These are phyloP conservation scores for Vitis labrusca DNA, from an alignment of 164 flowering plant species.

Conservation along the genomic window DNA sequence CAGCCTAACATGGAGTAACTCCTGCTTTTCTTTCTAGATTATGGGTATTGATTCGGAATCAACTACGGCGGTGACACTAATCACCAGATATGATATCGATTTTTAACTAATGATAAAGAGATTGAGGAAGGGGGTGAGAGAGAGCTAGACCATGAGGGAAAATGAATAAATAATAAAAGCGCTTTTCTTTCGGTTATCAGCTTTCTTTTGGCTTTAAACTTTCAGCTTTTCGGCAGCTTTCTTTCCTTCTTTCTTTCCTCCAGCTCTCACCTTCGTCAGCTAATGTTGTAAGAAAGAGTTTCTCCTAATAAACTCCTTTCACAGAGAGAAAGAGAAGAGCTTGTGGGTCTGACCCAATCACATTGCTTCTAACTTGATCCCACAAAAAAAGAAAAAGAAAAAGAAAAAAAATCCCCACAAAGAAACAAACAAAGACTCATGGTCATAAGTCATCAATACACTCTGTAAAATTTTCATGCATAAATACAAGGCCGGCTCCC, in stretches of 20 bases:
- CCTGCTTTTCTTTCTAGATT: not conserved
- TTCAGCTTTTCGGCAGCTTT: constrained; percentile 15
- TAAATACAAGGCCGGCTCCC: constrained; percentile 31
- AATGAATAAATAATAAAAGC: constrained; percentile 15
- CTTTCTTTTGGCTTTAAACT: constrained; percentile 27
- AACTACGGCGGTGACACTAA: too few species aligned
- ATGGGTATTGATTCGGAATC: too few species aligned
- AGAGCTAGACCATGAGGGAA: not conserved
- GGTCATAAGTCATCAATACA: constrained; percentile 37
- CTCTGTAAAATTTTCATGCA: constrained; percentile 51
- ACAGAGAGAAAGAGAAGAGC: constrained; percentile 5
- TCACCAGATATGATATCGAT: too few species aligned
- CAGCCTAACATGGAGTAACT: constrained; percentile 38
- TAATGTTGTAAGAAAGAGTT: constrained; percentile 9
- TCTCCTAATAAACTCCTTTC: constrained; percentile 16
- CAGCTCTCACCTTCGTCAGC: constrained; percentile 25
- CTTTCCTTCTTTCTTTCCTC: constrained; percentile 24
- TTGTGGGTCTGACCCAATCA: constrained; percentile 41
- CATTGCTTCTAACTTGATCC: constrained; percentile 48
- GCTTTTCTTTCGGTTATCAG: constrained; percentile 18
- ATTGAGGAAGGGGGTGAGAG: not conserved
- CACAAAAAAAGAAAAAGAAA: constrained; percentile 32
- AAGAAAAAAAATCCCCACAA: constrained; percentile 30
- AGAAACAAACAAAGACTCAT: constrained; percentile 31
- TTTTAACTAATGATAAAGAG: constrained; percentile 1